Evolutionary conservation across 1,139 yeast species (phyloP).

Genomic region (Suhomyces coccinellae): DNA sequence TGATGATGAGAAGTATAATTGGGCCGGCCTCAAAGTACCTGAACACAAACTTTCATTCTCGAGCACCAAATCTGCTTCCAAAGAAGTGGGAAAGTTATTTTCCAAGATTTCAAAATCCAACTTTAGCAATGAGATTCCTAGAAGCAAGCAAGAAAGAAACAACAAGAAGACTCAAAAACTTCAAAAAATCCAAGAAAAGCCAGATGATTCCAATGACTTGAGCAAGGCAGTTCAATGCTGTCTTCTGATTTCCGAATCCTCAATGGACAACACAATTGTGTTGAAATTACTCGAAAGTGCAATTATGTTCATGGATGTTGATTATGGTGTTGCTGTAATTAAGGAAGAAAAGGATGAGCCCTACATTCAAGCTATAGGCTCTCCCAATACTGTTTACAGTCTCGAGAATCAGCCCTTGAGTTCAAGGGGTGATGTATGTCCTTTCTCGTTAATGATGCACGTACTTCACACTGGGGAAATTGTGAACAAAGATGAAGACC

Average conservation of each 20-base stretch:
- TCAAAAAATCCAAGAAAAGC: not conserved
- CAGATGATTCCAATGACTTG: conserved; percentile 8
- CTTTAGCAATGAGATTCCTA: not conserved
- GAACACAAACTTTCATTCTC: conserved; percentile 3
- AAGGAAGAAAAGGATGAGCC: conserved; percentile 34
- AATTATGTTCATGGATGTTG: conserved; percentile 43
- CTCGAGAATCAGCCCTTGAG: conserved; percentile 42
- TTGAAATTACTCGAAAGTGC: conserved; percentile 43
- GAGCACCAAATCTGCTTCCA: not conserved
- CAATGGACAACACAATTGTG: conserved; percentile 40
- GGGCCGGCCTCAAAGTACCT: conserved; percentile 33
- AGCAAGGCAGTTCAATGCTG: conserved; percentile 43
- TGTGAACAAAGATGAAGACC: conserved; percentile 40
- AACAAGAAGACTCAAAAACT: not conserved
- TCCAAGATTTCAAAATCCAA: conserved; percentile 1
- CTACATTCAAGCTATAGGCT: conserved; percentile 46
- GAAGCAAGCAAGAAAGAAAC: not conserved
- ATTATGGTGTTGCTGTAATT: conserved; percentile 45
- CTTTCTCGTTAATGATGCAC: conserved; percentile 42
- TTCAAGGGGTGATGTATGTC: conserved; percentile 47
- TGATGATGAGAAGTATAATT: conserved; percentile 21
- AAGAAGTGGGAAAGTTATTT: not conserved
- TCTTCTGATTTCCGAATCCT: conserved; percentile 50
- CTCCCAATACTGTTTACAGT: conserved; percentile 37
- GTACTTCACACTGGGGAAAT: conserved; percentile 41